Percentiles rank a stretch among this genome's conserved stretches.
phyloP scores from a whole-genome alignment of 2,329 filamentous ascomycete genomes.

The Rhinocladiella mackenziei region DNA sequence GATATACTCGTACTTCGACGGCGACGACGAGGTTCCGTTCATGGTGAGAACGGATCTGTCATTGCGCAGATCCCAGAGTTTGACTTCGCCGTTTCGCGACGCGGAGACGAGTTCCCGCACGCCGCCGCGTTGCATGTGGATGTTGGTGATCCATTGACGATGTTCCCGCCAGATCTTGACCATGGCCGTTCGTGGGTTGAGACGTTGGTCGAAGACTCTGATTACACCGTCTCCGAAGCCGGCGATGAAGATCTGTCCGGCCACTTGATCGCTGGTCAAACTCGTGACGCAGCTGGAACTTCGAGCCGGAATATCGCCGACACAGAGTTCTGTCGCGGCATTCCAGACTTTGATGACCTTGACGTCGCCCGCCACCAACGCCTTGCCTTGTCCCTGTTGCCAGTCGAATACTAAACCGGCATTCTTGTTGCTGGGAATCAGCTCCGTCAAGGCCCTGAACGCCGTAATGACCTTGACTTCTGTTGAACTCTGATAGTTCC shows the following conservation, averaged over 20 bases:
- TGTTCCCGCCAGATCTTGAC: constrained; percentile 96
- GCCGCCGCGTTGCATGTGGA: constrained; percentile 94
- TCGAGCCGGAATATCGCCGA: constrained; percentile 80
- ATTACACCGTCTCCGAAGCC: constrained; percentile 95
- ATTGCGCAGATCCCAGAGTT: constrained; percentile 93
- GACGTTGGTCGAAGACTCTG: constrained; percentile 85
- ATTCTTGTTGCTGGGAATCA: constrained; percentile 90
- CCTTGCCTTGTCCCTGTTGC: constrained; percentile 94
- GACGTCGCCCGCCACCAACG: constrained; percentile 93
- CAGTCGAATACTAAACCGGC: constrained; percentile 96
- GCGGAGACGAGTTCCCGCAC: constrained; percentile 86
- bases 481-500: constrained; percentile 76
- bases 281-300: constrained; percentile 95
- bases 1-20: constrained; percentile 4
- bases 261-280: constrained; percentile 94
- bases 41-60: constrained; percentile 43
- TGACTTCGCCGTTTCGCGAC: constrained; percentile 87
- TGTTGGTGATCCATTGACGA: constrained; percentile 89
- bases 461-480: constrained; percentile 81
- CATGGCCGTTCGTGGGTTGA: constrained; percentile 83
- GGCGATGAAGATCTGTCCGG: constrained; percentile 90
- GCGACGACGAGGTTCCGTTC: constrained; percentile 13
- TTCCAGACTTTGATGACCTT: constrained; percentile 96
- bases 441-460: constrained; percentile 87
- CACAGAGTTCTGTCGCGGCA: constrained; percentile 85